phyloP scores from a whole-genome alignment of 2,329 filamentous ascomycete species.

The Coniochaeta sp. region DNA sequence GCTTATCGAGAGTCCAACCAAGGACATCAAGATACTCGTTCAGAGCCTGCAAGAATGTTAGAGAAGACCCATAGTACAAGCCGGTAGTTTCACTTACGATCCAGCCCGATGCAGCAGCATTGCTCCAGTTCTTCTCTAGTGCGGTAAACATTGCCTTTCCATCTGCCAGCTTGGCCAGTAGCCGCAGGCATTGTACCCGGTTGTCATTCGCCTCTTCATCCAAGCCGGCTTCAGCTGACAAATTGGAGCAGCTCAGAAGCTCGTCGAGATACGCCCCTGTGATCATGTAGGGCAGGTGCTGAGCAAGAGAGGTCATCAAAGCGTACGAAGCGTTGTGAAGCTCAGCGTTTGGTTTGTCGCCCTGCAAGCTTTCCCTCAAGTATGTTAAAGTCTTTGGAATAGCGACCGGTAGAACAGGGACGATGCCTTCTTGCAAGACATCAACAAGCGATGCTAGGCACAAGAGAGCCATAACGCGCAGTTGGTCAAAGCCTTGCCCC shows the following conservation, averaged over 20 bases:
- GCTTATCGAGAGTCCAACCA: conserved; percentile 63
- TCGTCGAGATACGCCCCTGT: conserved; percentile 66
- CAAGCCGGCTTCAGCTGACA: conserved; percentile 57
- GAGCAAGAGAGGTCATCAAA: conserved; percentile 70
- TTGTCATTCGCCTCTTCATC: conserved; percentile 56
- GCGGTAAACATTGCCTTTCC: conserved; percentile 68
- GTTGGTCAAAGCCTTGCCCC: conserved; percentile 61
- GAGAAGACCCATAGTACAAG: conserved; percentile 5
- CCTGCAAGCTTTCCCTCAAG: conserved; percentile 54
- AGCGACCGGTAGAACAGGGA: conserved; percentile 71
- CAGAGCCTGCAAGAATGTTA: conserved; percentile 44
- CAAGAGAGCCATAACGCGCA: conserved; percentile 77
- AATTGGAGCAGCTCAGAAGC: conserved; percentile 64
- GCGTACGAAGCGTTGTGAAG: conserved; percentile 79
- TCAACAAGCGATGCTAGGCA: conserved; percentile 86
- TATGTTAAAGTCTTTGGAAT: conserved; percentile 67
- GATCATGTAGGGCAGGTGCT: conserved; percentile 85
- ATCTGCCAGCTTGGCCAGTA: conserved; percentile 71
- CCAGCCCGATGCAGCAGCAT: conserved; percentile 54
- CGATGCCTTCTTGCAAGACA: conserved; percentile 76
- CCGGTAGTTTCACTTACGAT: conserved; percentile 38
- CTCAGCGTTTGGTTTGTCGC: conserved; percentile 45
- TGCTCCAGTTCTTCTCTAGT: conserved; percentile 63
- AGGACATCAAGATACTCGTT: conserved; percentile 64
- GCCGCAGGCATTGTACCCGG: conserved; percentile 60